Evolutionary conservation across 345 rosid genomes (phyloP).

Genomic region (Turritis glabra): DNA sequence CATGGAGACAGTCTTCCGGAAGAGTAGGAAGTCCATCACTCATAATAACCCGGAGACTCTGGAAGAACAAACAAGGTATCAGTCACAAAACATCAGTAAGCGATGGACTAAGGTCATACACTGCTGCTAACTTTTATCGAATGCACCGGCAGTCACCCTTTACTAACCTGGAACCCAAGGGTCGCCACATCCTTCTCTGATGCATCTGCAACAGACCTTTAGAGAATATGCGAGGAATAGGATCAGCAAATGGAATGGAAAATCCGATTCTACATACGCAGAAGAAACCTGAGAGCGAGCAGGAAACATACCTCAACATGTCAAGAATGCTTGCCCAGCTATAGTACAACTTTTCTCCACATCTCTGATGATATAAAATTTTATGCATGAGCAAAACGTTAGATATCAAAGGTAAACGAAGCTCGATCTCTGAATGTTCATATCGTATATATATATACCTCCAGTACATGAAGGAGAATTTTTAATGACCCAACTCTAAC

Average conservation of each 20-base stretch:
- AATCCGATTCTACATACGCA: neutral
- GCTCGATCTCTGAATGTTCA: constrained; percentile 19
- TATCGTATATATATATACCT: constrained; percentile 51
- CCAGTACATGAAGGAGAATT: constrained; percentile 93
- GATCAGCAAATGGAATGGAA: constrained; percentile 21
- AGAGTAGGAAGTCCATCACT: constrained; percentile 85
- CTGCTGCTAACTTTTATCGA: constrained; percentile 8
- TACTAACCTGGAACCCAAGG: constrained; percentile 91
- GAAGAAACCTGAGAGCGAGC: constrained; percentile 4
- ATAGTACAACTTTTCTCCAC: constrained; percentile 82
- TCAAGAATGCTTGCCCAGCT: constrained; percentile 94
- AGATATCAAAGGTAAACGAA: constrained; percentile 24
- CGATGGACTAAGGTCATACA: neutral
- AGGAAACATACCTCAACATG: constrained; percentile 70
- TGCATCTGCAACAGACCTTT: constrained; percentile 93
- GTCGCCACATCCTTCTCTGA: constrained; percentile 89
- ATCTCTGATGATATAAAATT: constrained; percentile 55
- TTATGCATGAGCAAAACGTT: constrained; percentile 17
- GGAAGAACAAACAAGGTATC: constrained; percentile 40
- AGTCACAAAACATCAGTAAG: constrained; percentile 22
- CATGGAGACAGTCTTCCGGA: constrained; percentile 76
- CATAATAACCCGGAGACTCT: constrained; percentile 91
- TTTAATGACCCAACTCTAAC: constrained; percentile 84
- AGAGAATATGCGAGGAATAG: constrained; percentile 16
- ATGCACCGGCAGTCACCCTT: constrained; percentile 6